Evolutionary conservation across 2,329 filamentous ascomycete genomes (phyloP), one percentile per base, ranked within the genome.

Genomic region (Colletotrichum tofieldiae): DNA sequence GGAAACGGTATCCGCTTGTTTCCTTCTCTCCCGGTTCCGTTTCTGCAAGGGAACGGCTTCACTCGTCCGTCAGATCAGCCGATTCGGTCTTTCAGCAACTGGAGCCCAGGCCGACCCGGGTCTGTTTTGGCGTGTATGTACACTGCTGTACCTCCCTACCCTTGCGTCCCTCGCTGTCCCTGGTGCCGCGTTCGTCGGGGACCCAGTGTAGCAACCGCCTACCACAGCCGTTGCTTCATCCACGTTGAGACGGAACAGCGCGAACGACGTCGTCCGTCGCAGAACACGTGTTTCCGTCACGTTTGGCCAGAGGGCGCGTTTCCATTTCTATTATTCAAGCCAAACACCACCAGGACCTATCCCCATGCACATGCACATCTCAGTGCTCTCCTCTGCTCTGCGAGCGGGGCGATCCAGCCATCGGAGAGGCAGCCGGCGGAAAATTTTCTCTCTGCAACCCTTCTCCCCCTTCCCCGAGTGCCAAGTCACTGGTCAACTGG

Each of bases 241-340:
- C 69, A 72, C 69, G 69, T 72, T 71, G 69, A 45, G 51, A 71
- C 41, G 58, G 35, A 68, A 63, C 58, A 52, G 43, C 51, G 62
- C 49, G 43, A 51, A 59, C 51, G 56, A 59, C 37, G 39, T 47
- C 45, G 29, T 32, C 51, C 37, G 59, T 69, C 51, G 8, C 54
- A 47, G 61, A 61, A 55, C 65, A 72, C 69, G 69, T 72, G 65
- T 69, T 64, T 69, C 39, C 65, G 43, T 54, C 54, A 49, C 26
- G 45, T 69, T 14, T 56, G 52, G 59, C 60, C 52, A 64, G 45
- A 72, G 59, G 47, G 32, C 32, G 18, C 29, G 29, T 12, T 39
- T n/a, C 61, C 52, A 59, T 45, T 65, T 14, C 26, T 26, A 11
- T 23, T 39, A n/a, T 39, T 59, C 55, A 37, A 49, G 49, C 26